A percentile compares a stretch with the other conserved stretches of the same genome.
These are phyloP conservation scores for Phytophthora pluvialis DNA, from an alignment of 352 stramenopile genomes.

Conservation along the genomic window DNA sequence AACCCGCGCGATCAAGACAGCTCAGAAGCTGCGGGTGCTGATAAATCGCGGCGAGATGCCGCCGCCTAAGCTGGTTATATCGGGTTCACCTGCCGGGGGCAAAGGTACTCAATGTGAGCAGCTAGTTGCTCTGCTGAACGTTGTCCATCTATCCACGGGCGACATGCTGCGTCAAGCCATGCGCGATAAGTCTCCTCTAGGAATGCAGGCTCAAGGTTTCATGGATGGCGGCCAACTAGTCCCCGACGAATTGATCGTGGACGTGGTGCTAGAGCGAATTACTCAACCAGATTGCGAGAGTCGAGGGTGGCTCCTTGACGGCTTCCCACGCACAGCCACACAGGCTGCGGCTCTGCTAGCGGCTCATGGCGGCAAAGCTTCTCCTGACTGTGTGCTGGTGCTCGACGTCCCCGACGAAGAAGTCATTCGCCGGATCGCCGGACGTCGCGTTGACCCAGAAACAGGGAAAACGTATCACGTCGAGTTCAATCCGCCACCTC, in stretches of 20 bases:
- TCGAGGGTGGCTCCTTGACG: slow-evolving; percentile 93
- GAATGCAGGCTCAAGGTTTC: slow-evolving; percentile 86
- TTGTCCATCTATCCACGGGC: slow-evolving; percentile 93
- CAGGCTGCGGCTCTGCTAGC: slow-evolving; percentile 87
- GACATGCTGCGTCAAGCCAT: slow-evolving; percentile 93
- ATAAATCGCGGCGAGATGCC: slow-evolving; percentile 61
- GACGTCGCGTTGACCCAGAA: slow-evolving; percentile 94
- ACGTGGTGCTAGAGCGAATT: slow-evolving; percentile 83
- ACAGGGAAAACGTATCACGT: slow-evolving; percentile 97
- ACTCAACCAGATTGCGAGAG: slow-evolving; percentile 81
- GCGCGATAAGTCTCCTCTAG: slow-evolving; percentile 59
- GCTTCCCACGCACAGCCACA: slow-evolving; percentile 90
- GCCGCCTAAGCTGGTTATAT: slow-evolving; percentile 85
- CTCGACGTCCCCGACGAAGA: slow-evolving; percentile 95
- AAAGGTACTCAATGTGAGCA: slow-evolving; percentile 96
- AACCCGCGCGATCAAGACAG: slow-evolving; percentile 44
- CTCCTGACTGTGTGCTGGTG: slow-evolving; percentile 90
- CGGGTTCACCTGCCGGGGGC: slow-evolving; percentile 90
- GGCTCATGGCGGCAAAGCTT: slow-evolving; percentile 56
- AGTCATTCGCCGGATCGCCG: slow-evolving; percentile 96
- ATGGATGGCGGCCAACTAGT: slow-evolving; percentile 93
- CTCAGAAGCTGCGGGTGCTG: slow-evolving; percentile 49
- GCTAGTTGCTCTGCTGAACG: slow-evolving; percentile 85
- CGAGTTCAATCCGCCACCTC: slow-evolving; percentile 94
- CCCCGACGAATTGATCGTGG: slow-evolving; percentile 93